A percentile compares a stretch with the other conserved stretches of the same genome.
Conservation (phyloP, 2,329 filamentous ascomycete species). For the Aspergillus nomiae region DNA sequence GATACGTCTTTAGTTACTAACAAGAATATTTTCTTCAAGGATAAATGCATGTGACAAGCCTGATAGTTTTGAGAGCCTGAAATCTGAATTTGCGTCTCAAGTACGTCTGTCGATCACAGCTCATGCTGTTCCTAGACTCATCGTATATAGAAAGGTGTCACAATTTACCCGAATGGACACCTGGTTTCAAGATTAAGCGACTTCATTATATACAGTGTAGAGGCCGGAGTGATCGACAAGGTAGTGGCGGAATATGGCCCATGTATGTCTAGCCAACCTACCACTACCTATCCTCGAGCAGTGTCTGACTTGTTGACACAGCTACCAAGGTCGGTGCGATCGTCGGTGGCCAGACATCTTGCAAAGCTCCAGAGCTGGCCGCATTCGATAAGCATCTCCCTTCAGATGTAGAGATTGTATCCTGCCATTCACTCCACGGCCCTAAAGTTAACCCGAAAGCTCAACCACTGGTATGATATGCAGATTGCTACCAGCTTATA, state of each 20-base stretch:
- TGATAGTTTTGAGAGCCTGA: conserved; percentile 80
- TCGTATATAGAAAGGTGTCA: conserved; percentile 72
- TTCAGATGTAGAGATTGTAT: conserved; percentile 85
- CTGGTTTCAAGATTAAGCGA: conserved; percentile 94
- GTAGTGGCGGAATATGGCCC: conserved; percentile 89
- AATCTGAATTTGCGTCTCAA: conserved; percentile 79
- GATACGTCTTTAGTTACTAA: conserved; percentile 27
- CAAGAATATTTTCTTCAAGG: conserved; percentile 55
- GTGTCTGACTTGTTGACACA: conserved; percentile 45
- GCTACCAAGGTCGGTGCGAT: conserved; percentile 94
- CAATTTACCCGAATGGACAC: conserved; percentile 91
- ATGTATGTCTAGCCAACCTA: conserved; percentile 63
- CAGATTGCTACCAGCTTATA: conserved; percentile 13
- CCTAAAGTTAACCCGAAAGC: conserved; percentile 84
- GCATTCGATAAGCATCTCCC: conserved; percentile 91
- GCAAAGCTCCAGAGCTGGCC: conserved; percentile 93
- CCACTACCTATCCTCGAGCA: conserved; percentile 4
- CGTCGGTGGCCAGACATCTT: conserved; percentile 96
- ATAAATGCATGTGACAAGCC: conserved; percentile 93
- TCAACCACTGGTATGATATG: conserved; percentile 73
- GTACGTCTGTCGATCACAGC: conserved; percentile 63
- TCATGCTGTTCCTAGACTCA: conserved; percentile 38
- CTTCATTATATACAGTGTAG: conserved; percentile 98
- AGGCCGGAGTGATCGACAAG: conserved; percentile 84
- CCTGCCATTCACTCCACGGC: conserved; percentile 94